phyloP scores from a whole-genome alignment of 1,139 yeast genomes.

The Candida sp. region DNA sequence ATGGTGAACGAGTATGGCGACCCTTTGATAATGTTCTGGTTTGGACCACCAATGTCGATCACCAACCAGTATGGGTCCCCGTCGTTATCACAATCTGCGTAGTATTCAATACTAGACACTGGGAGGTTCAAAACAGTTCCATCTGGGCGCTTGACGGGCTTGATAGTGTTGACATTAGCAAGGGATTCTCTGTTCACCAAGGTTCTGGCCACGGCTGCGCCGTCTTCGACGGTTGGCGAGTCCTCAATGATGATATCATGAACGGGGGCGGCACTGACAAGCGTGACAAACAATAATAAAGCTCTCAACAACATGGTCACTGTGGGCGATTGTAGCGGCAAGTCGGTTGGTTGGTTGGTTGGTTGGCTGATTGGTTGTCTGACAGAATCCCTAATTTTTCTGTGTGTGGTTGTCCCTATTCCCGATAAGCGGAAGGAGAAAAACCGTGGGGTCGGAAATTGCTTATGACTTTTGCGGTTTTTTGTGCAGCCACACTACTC shows the following conservation, averaged over 20 bases:
- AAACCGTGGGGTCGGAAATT: too few relatives aligned
- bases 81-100: conserved; percentile 72
- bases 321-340: background rate
- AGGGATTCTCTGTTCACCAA: conserved; percentile 60
- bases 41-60: conserved; percentile 67
- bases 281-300: background rate
- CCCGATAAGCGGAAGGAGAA: background rate
- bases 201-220: conserved; percentile 67
- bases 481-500: too few relatives aligned
- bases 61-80: conserved; percentile 72
- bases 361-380: too few relatives aligned
- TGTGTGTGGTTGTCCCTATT: background rate
- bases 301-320: background rate
- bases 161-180: conserved; percentile 55
- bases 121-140: conserved; percentile 46
- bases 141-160: conserved; percentile 20
- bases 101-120: conserved; percentile 74
- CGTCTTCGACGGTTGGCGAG: conserved; percentile 45
- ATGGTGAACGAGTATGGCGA: conserved; percentile 61
- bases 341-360: background rate
- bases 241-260: conserved; percentile 6
- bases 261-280: conserved; percentile 4
- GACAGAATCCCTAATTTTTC: background rate
- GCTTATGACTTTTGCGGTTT: too few relatives aligned
- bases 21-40: conserved; percentile 57